Evolutionary conservation across 371 early-diverging fungal genomes (phyloP), one percentile per base, ranked within the genome.

Genomic region (Batrachochytrium dendrobatidis): DNA sequence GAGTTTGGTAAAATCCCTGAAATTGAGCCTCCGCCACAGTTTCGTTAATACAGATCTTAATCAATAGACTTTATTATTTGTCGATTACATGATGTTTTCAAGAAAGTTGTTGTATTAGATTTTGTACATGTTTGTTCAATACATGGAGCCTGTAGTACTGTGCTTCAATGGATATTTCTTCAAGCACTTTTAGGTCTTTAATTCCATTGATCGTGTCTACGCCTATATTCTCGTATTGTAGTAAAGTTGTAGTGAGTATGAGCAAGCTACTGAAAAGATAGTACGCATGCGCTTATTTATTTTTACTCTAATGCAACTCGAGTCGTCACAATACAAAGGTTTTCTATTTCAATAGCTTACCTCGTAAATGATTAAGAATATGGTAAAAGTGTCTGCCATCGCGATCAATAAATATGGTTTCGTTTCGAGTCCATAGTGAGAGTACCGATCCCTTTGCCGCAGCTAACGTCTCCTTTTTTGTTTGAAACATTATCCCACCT

Each of bases 341-440:
- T n/a, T n/a, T n/a, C n/a, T n/a, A n/a, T n/a, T n/a, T n/a, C n/a
- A n/a, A n/a, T n/a, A 39, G 15, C 35, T 3, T 48, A 62, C 63
- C 63, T 1, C 63, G 34, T 45, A 62, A 29, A n/a, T 50, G 52
- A 46, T 62, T 62, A 15, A 62, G 51, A 34, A 62, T 57, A 46
- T 62, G 63, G 39, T 55, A 39, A 32, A 62, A 62, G 32, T 62
- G 58, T 3, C 53, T 58, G 10, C 44, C 44, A 28, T 62, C 63
- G 39, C 63, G 49, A 32, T 62, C 63, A 18, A 62, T 39, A 52
- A 62, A 62, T n/a, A 55, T 46, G 25, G 26, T n/a, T 5, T 29
- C 51, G 31, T 61, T 45, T 25, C 31, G 12, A 26, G 43, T 56
- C 26, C 53, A 12, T 12, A n/a, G 15, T 12, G 15, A 15, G 39